These are phyloP conservation scores for Yamadazyma takamatsuzukensis DNA, from an alignment of 805 yeast species.

Conservation along the genomic window DNA sequence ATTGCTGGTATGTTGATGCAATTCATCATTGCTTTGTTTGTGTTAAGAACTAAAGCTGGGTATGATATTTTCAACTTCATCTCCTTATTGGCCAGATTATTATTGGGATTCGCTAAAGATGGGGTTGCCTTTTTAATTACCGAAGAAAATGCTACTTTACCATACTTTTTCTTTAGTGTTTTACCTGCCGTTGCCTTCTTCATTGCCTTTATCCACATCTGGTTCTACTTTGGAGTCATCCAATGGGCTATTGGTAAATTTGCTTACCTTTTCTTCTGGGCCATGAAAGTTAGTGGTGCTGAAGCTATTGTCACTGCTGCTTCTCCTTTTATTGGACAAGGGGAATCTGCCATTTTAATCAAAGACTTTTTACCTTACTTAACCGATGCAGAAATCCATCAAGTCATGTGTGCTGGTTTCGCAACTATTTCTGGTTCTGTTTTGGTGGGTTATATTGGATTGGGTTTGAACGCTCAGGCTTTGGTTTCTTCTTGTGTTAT, in stretches of 20 bases:
- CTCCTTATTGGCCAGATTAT: slow-evolving; percentile 52
- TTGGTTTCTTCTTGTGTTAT: slow-evolving; percentile 64
- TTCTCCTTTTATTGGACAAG: slow-evolving; percentile 63
- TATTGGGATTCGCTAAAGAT: slow-evolving; percentile 53
- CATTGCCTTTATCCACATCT: slow-evolving; percentile 58
- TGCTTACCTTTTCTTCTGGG: slow-evolving; percentile 57
- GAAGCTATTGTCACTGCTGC: slow-evolving; percentile 67
- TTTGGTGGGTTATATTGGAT: slow-evolving; percentile 57
- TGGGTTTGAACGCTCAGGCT: slow-evolving; percentile 61
- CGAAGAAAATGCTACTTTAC: slow-evolving; percentile 32
- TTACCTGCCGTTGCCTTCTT: slow-evolving; percentile 63
- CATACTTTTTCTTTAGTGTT: slow-evolving; percentile 54
- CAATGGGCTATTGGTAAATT: slow-evolving; percentile 60
- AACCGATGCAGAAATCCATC: slow-evolving; percentile 60
- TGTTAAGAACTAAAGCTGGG: slow-evolving; percentile 56
- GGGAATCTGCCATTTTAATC: slow-evolving; percentile 60
- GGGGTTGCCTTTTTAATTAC: slow-evolving; percentile 60
- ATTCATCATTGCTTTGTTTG: slow-evolving; percentile 56
- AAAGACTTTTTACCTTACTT: slow-evolving; percentile 57
- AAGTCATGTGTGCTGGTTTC: slow-evolving; percentile 59
- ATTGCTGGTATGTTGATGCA: slow-evolving; percentile 59
- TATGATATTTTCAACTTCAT: slow-evolving; percentile 61
- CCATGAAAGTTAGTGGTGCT: slow-evolving; percentile 57
- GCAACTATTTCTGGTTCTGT: slow-evolving; percentile 65
- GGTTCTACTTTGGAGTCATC: slow-evolving; percentile 55